These are phyloP conservation scores for Claviceps sp. DNA, from an alignment of 2,329 filamentous ascomycete genomes.

Conservation along the genomic window DNA sequence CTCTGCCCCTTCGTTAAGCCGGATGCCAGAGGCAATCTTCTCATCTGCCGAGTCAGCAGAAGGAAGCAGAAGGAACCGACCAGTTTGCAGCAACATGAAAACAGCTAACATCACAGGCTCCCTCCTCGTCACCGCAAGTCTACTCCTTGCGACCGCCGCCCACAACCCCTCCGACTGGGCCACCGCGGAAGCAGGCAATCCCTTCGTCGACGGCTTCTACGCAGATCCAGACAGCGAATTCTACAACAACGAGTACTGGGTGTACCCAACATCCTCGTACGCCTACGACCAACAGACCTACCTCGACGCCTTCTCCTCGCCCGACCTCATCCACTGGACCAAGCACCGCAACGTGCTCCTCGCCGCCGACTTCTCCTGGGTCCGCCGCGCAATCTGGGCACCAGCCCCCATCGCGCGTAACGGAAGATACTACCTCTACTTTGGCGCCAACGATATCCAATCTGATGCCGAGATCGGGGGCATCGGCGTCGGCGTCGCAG, in stretches of 20 bases:
- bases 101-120: background rate
- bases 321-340: conserved; percentile 34
- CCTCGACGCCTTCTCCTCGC: conserved; percentile 36
- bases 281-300: conserved; percentile 33
- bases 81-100: background rate
- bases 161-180: conserved; percentile 18
- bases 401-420: conserved; percentile 29
- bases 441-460: conserved; percentile 34
- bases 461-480: conserved; percentile 22
- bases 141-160: background rate
- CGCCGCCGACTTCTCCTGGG: conserved; percentile 23
- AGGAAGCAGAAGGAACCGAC: too few relatives aligned
- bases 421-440: conserved; percentile 36
- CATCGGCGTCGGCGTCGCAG: conserved; percentile 22
- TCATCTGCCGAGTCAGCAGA: too few relatives aligned
- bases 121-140: background rate
- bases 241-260: conserved; percentile 32
- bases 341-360: conserved; percentile 30
- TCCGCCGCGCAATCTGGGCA: conserved; percentile 32
- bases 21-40: too few relatives aligned
- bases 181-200: conserved; percentile 31
- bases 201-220: conserved; percentile 35
- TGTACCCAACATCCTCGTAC: conserved; percentile 32
- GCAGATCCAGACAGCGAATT: conserved; percentile 35
- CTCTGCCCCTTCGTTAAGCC: too few relatives aligned